Conservation (phyloP, 352 stramenopile species). For the Bremia lactucae region DNA sequence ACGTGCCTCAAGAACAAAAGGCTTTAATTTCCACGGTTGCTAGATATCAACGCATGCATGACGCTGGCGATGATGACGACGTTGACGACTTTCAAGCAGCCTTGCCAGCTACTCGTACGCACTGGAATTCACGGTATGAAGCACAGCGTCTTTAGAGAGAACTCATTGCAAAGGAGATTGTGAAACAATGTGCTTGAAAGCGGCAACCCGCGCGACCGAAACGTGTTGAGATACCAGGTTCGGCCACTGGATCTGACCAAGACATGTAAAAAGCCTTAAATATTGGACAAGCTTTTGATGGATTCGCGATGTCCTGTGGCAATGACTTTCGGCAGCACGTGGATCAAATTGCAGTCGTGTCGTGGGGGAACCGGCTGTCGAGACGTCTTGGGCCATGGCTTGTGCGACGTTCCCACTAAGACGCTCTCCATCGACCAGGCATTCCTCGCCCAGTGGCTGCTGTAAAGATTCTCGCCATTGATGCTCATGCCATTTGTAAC, state of each 20-base stretch:
- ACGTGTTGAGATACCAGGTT: constrained; percentile 26
- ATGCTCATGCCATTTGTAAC: constrained; percentile 11
- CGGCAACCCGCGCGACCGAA: constrained; percentile 29
- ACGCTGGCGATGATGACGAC: constrained; percentile 8
- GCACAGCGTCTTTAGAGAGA: constrained; percentile 37
- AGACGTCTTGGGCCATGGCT: constrained; percentile 10
- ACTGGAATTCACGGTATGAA: constrained; percentile 28
- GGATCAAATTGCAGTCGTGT: constrained; percentile 49
- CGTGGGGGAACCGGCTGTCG: constrained; percentile 10
- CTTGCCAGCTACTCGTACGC: constrained; percentile 2
- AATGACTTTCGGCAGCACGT: constrained; percentile 70
- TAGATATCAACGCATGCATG: constrained; percentile 4
- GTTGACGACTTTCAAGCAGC: constrained; percentile 15
- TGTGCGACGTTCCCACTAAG: constrained; percentile 12
- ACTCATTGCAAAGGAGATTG: constrained; percentile 38
- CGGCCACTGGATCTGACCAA: constrained; percentile 19
- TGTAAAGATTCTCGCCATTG: constrained; percentile 11
- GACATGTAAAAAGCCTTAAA: constrained; percentile 33
- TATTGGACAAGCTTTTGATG: constrained; percentile 77
- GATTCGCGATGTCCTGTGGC: constrained; percentile 79
- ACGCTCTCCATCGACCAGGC: constrained; percentile 10
- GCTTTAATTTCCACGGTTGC: constrained; percentile 22
- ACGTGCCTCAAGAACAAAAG: constrained; percentile 52
- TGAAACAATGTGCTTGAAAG: constrained; percentile 28
- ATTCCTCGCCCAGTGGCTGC: constrained; percentile 6